Conservation (phyloP, 192 early-diverging fungal species). For the Paraglomus occultum region DNA sequence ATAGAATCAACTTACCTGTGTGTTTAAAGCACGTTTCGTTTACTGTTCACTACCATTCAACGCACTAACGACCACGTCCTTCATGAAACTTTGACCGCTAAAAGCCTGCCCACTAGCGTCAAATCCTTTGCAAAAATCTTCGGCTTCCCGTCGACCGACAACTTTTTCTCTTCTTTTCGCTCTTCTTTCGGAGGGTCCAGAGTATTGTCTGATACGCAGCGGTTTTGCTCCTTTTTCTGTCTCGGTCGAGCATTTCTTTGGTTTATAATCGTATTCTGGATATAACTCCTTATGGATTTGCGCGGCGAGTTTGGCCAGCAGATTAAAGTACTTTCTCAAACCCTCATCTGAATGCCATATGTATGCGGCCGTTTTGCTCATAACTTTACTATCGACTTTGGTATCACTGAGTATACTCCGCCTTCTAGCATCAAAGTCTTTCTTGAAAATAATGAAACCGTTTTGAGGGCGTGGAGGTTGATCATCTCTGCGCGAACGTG, state of each 20-base stretch:
- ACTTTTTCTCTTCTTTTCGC: too few species aligned
- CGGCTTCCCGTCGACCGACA: too few species aligned
- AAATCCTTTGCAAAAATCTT: too few species aligned
- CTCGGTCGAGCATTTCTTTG: slow-evolving; percentile 20
- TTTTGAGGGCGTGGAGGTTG: slow-evolving; percentile 22
- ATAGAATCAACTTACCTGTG: too few species aligned
- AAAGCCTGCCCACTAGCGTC: too few species aligned
- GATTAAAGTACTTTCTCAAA: background rate
- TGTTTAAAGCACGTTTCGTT: too few species aligned
- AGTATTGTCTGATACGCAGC: too few species aligned
- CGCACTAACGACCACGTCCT: too few species aligned
- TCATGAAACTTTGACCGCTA: too few species aligned
- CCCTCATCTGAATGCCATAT: background rate
- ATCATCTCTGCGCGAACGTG: background rate
- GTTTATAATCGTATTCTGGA: slow-evolving; percentile 28
- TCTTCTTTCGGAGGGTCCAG: too few species aligned
- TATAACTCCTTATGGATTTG: slow-evolving; percentile 17
- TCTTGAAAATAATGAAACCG: slow-evolving; percentile 6
- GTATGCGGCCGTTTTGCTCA: background rate
- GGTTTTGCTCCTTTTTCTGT: too few species aligned
- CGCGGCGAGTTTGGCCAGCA: slow-evolving; percentile 9
- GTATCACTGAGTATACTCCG: slow-evolving; percentile 5
- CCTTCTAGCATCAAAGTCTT: slow-evolving; percentile 5
- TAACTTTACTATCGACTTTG: background rate
- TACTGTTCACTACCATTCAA: too few species aligned